Base-by-base conservation (phyloP, 2,329 filamentous ascomycete genomes). In the Fusarium floridanum region DNA sequence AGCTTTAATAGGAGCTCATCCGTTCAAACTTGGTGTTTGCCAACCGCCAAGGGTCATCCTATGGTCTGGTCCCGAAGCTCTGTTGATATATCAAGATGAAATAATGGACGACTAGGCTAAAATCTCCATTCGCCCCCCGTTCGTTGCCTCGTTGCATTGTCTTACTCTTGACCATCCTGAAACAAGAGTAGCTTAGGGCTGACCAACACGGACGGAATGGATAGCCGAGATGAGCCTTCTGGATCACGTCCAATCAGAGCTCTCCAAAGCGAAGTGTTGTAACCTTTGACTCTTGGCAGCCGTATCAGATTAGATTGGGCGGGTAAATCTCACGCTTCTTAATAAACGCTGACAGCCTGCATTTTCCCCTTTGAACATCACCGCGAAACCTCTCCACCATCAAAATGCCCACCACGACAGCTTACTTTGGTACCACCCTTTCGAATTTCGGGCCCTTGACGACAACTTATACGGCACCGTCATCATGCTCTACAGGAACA, bases 401-500 rank as follows among this genome's bases (percentile, higher is more conserved):
- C 29, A 53, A 39, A 5, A 64, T 64, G 61, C 61, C 61, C 5
- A 43, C 48, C 36, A 39, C 48, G 32, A 64, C 61, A 16, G 24
- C 29, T 7, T 64, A 56, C 29, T 64, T 64, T 34, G 61, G 61
- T 2, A 56, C 20, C 10, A 17, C 36, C 3, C 17, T 55, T 16
- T 12, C 20, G 10, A 64, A 64, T 16, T 14, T 64, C 5, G 61
- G 61, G 4, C 48, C 61, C 10, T 39, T 64, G 36, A 56, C 61
- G 8, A 64, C 48, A 34, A 56, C 61, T 50, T 64, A 22, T 14
- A 56, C 61, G 34, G 61, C 61, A 5, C 61, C 61, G 7, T 56
- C 48, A 6, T 64, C 61, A 34, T 64, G 48, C 27, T 32, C 24
- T 27, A 56, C 61, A 2, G 22, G 11, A 7, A 64, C 48, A 20